Evolutionary conservation across 768 basidiomycete species (phyloP).

Genomic region (Suillus luteus): DNA sequence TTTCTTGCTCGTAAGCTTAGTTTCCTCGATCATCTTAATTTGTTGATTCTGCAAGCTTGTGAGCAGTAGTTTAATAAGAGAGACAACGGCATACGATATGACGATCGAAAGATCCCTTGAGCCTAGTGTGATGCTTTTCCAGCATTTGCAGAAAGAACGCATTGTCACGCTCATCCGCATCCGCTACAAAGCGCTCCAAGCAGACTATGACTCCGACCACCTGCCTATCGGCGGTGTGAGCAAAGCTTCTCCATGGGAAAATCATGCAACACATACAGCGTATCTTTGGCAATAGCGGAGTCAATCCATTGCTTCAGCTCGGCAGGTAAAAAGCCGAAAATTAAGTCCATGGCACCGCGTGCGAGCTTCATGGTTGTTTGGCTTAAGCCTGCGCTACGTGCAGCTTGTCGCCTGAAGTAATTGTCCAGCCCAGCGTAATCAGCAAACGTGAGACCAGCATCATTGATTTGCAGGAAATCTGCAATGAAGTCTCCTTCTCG

Average conservation of each 20-base stretch:
- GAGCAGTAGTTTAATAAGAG: slow-evolving; percentile 9
- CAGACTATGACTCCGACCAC: slow-evolving; percentile 79
- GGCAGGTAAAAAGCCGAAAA: slow-evolving; percentile 88
- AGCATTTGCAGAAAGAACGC: slow-evolving; percentile 71
- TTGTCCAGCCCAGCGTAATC: slow-evolving; percentile 94
- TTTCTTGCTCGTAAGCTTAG: slow-evolving; percentile 90
- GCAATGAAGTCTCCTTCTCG: slow-evolving; percentile 87
- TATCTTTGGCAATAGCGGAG: slow-evolving; percentile 69
- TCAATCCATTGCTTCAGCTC: slow-evolving; percentile 90
- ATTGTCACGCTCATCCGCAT: slow-evolving; percentile 80
- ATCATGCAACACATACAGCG: slow-evolving; percentile 53
- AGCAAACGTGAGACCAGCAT: slow-evolving; percentile 86
- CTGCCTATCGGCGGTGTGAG: slow-evolving; percentile 54
- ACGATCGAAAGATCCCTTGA: slow-evolving; percentile 76
- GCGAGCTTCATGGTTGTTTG: slow-evolving; percentile 76
- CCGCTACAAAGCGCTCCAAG: slow-evolving; percentile 73
- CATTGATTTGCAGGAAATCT: slow-evolving; percentile 91
- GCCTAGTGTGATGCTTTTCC: slow-evolving; percentile 79
- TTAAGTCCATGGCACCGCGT: slow-evolving; percentile 88
- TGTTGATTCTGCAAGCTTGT: slow-evolving; percentile 66
- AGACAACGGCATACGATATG: slow-evolving; percentile 55
- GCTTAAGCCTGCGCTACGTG: slow-evolving; percentile 65
- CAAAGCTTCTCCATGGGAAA: slow-evolving; percentile 9
- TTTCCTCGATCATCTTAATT: slow-evolving; percentile 85
- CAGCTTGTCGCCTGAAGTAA: slow-evolving; percentile 93